phyloP scores from a whole-genome alignment of 345 rosid species.

The thale cress (Arabidopsis thaliana) region TAIR10.1 NC_003071.7:8969001-8969500 shows the following conservation, averaged over 20 bases:
- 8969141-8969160: not conserved
- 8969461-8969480: constrained; percentile 66
- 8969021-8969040: constrained; percentile 5
- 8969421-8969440: constrained; percentile 68
- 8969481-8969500: constrained; percentile 73
- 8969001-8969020: not conserved
- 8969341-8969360: not conserved
- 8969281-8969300: not conserved
- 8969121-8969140: not conserved
- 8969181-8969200: not conserved
- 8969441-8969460: constrained; percentile 71
- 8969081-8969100: constrained; percentile 4
- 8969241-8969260: not conserved
- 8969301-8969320: not conserved
- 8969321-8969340: not conserved
- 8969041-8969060: not conserved
- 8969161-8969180: constrained; percentile 3
- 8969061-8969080: not conserved
- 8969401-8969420: constrained; percentile 57
- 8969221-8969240: constrained; percentile 1
- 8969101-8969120: not conserved
- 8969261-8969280: not conserved
- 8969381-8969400: not conserved
- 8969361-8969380: not conserved
- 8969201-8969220: not conserved